Base-by-base conservation (phyloP, 306 rosid species). In the Prosopis cineraria region DNA sequence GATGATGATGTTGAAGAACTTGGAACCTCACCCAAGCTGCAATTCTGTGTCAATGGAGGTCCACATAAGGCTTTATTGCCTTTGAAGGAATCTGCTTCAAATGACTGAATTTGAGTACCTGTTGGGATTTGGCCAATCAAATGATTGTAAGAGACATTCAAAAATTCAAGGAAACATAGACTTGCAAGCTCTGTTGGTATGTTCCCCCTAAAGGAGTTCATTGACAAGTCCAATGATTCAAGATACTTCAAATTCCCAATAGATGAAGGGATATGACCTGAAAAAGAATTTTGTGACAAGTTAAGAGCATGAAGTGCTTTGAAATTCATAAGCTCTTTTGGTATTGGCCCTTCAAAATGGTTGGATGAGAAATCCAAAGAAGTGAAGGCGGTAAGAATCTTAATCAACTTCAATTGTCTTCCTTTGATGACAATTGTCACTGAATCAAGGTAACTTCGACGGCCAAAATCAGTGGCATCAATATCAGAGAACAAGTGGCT, bases 351-450 rank as follows among this genome's bases (percentile, higher is more conserved):
- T 1, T 55, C 58, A 52, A 85, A 73, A 1, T 68, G 22, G 68
- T 88, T 88, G 55, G 65, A 53, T 6, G 91, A 88, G 29, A 90
- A 17, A 9, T 84, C 91, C 33, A 90, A 10, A 1, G 74, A 75
- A 24, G 72, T 85, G 55, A 29, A 67, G 30, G 41, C 8, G 0
- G 39, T 72, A 1, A 68, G 72, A 20, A 80, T 84, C 60, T 75
- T 86, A 5, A 19, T 56, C 25, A 84, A 1, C 30, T 78, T 56
- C 34, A 47, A 1, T 7, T 11, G 41, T 7, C 7, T 31, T 40
- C 84, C 87, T 68, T 84, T 89, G 25, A 0, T 10, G 20, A 55
- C 63, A 7, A 82, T 9, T 19, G 78, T 82, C 10, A 82, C 19
- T 4, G 44, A 9, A 67, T 79, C 81, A 3, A 30, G 70, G 71